Evolutionary conservation across 2,329 filamentous ascomycete genomes (phyloP).

Genomic region (Cercospora brassicicola): DNA sequence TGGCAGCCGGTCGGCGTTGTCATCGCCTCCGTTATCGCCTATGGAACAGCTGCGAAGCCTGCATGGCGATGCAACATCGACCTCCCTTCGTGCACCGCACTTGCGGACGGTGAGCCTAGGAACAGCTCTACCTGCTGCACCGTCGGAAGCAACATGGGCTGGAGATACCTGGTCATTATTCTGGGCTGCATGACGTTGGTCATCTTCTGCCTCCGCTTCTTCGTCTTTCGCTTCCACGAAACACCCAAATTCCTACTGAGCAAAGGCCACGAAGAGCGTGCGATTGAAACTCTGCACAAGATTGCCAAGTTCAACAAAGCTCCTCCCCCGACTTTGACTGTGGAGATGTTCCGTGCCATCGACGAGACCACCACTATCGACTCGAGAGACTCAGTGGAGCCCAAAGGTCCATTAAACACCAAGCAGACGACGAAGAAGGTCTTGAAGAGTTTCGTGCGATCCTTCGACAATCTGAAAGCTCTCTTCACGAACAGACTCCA

Average conservation of each 20-base stretch:
- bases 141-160: conserved; percentile 46
- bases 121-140: conserved; percentile 38
- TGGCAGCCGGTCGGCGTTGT: conserved; percentile 60
- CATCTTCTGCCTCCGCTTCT: conserved; percentile 55
- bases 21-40: conserved; percentile 53
- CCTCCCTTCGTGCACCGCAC: conserved; percentile 48
- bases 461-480: conserved; percentile 32
- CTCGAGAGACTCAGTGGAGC: conserved; percentile 14
- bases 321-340: conserved; percentile 41
- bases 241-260: conserved; percentile 62
- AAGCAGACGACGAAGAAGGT: conserved; percentile 13
- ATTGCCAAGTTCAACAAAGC: conserved; percentile 48
- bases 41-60: conserved; percentile 51
- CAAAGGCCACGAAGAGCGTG: conserved; percentile 53
- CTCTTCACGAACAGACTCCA: conserved; percentile 49
- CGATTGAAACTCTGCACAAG: conserved; percentile 49
- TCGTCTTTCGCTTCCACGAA: conserved; percentile 58
- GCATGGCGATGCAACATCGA: conserved; percentile 54
- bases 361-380: conserved; percentile 22
- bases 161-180: conserved; percentile 48
- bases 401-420: not conserved
- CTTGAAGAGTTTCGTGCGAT: conserved; percentile 36
- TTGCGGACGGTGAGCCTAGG: conserved; percentile 29
- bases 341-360: conserved; percentile 28
- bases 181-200: conserved; percentile 42